Evolutionary conservation across 352 stramenopile genomes (phyloP).

Genomic region (Phytophthora aleatoria): DNA sequence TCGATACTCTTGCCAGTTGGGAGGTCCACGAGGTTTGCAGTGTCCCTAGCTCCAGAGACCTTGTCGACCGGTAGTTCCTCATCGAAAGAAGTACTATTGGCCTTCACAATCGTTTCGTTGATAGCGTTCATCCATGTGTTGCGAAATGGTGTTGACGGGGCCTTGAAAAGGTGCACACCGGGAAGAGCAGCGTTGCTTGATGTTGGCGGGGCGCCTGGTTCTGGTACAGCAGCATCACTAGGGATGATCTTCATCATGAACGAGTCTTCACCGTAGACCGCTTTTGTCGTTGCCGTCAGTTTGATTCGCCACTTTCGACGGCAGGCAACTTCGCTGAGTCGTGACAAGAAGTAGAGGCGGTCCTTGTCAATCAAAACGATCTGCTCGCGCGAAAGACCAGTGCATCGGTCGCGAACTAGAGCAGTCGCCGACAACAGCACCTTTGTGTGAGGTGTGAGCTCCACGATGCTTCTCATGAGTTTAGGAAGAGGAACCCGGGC

Average conservation of each 20-base stretch:
- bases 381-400: conserved; percentile 74
- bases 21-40: conserved; percentile 57
- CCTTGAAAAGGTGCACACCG: conserved; percentile 62
- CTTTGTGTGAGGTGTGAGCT: conserved; percentile 77
- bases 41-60: conserved; percentile 17
- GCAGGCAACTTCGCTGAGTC: conserved; percentile 69
- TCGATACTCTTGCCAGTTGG: conserved; percentile 65
- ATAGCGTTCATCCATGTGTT: conserved; percentile 75
- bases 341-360: conserved; percentile 65
- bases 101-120: conserved; percentile 49
- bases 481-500: conserved; percentile 71
- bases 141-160: conserved; percentile 61
- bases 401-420: conserved; percentile 79
- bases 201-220: conserved; percentile 22
- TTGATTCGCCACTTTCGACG: conserved; percentile 72
- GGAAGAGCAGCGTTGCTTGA: conserved; percentile 26
- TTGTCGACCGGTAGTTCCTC: conserved; percentile 20
- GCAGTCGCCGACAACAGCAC: conserved; percentile 72
- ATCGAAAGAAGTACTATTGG: conserved; percentile 20
- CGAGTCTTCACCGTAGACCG: conserved; percentile 77
- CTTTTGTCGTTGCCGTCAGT: conserved; percentile 54
- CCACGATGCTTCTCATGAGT: conserved; percentile 77
- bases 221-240: conserved; percentile 35
- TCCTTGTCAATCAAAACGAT: conserved; percentile 79
- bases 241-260: conserved; percentile 81